A percentile compares a stretch with the other conserved stretches of the same genome.
phyloP scores from a whole-genome alignment of 345 rosid genomes.

The Gossypium arboreum region DNA sequence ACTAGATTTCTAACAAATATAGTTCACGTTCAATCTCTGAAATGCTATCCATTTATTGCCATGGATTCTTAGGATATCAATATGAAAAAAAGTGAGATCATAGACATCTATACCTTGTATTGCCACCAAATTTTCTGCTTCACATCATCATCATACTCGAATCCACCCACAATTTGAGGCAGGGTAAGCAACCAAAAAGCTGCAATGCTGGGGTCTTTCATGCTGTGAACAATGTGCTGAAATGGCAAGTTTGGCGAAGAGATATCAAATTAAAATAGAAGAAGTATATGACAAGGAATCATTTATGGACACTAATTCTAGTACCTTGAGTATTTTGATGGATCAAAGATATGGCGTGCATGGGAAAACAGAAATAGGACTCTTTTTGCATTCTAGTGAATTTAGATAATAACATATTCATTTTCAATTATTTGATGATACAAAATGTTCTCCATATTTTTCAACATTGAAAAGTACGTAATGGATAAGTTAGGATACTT shows the following conservation, averaged over 20 bases:
- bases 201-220: conserved; percentile 95
- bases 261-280: conserved; percentile 12
- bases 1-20: neutral
- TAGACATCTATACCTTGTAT: conserved; percentile 45
- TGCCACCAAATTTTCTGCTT: conserved; percentile 92
- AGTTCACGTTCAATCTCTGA: neutral
- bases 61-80: neutral
- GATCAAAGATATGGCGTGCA: neutral
- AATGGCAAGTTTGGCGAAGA: conserved; percentile 22
- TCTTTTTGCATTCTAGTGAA: neutral
- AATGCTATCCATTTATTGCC: neutral
- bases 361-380: neutral
- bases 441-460: neutral
- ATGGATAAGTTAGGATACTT: conserved; percentile 20
- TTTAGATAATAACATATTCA: neutral
- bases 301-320: neutral
- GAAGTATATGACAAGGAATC: neutral
- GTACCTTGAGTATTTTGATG: neutral
- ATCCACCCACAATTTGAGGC: conserved; percentile 82
- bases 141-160: conserved; percentile 76
- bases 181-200: conserved; percentile 89
- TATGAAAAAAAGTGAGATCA: neutral
- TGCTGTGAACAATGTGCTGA: conserved; percentile 93
- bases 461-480: neutral
- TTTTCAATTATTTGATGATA: neutral